A percentile compares a stretch with the other conserved stretches of the same genome.
These are phyloP conservation scores for Helicocarpus griseus DNA, from an alignment of 2,329 filamentous ascomycete genomes.

Conservation along the genomic window DNA sequence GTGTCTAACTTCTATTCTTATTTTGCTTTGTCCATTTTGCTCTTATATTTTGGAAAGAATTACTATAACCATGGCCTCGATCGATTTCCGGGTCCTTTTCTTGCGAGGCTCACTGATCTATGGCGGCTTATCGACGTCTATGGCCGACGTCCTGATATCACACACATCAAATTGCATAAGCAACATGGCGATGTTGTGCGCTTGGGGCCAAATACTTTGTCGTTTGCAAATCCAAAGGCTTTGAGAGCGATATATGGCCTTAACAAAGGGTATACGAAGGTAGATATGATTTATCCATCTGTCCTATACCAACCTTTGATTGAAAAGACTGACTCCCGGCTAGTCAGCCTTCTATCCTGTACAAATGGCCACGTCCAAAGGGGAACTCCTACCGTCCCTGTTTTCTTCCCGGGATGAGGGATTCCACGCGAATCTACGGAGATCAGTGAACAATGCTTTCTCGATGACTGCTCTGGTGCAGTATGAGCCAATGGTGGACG, in stretches of 20 bases:
- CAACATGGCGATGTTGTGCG: constrained; percentile 66
- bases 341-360: constrained; percentile 74
- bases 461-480: constrained; percentile 67
- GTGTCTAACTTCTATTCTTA: not conserved
- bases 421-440: constrained; percentile 65
- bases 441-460: constrained; percentile 67
- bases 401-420: constrained; percentile 62
- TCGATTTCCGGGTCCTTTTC: constrained; percentile 57
- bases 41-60: not conserved
- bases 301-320: not conserved
- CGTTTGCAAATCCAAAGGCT: constrained; percentile 63
- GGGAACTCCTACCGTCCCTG: constrained; percentile 58
- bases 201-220: constrained; percentile 62
- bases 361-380: constrained; percentile 62
- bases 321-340: not conserved
- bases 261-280: constrained; percentile 73
- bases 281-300: constrained; percentile 23
- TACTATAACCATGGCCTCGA: constrained; percentile 1
- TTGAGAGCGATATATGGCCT: constrained; percentile 73
- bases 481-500: constrained; percentile 72
- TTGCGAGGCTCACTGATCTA: constrained; percentile 61
- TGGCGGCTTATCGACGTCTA: constrained; percentile 66
- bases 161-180: constrained; percentile 57
- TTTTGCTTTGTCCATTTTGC: not conserved
- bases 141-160: constrained; percentile 54